Evolutionary conservation across 768 basidiomycete genomes (phyloP), one percentile per base, ranked within the genome.

Genomic region (Pleurotus tuoliensis): DNA sequence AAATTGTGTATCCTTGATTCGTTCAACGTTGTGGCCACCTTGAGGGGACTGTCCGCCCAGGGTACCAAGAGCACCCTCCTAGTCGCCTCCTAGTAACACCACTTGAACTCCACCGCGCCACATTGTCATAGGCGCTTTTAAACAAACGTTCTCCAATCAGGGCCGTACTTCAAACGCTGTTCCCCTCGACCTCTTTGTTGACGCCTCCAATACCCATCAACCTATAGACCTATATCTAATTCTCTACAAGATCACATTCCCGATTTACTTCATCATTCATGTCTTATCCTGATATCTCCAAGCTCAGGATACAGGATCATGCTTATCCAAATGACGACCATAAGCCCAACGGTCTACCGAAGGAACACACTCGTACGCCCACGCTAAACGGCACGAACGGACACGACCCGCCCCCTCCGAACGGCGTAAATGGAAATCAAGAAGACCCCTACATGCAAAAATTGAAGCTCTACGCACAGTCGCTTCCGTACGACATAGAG

Each of bases 401-500:
- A 63, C 65, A 41, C 43, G 45, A 12, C 57, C 56, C 34, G 40
- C 47, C 55, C 34, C 67, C 64, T 18, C 44, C 50, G 45, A 66
- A 50, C 67, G 71, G 30, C 62, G 71, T 53, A 71, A 67, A 67
- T 41, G 53, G 61, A 44, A 24, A 70, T 13, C 56, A 57, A 12
- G 73, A 76, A 27, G 81, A 83, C 62, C 75, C 67, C 12, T 79
- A 79, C 65, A 73, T 83, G 67, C 71, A 73, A 59, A 90, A 87
- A 65, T 73, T 89, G 43, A 80, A 79, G 67, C 73, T 73, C 55
- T 87, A 88, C 70, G 83, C 84, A 27, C 71, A 72, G 47, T 81
- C 80, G 12, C 68, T 95, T 34, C 92, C 92, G 1, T 94, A 94
- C 68, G 76, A 83, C 15, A 82, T 88, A 56, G 92, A 95, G 66